Evolutionary conservation across 148 eudicot species (phyloP).

Genomic region (Chenopodium berlandieri): DNA sequence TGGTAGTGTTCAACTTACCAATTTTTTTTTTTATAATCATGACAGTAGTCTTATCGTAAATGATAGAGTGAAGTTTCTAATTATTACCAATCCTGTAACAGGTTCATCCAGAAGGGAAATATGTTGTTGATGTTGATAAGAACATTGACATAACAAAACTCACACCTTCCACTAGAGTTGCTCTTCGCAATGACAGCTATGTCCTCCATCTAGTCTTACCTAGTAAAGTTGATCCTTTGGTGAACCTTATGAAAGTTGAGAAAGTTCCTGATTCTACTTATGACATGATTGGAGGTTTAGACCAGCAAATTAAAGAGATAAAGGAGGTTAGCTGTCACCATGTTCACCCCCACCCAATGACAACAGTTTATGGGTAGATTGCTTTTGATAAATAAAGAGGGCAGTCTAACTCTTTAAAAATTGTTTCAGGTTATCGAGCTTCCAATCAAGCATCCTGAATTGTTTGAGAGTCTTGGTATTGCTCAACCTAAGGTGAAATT

Average conservation of each 20-base stretch:
- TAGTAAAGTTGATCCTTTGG: conserved; percentile 73
- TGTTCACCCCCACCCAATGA: neutral
- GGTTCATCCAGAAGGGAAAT: conserved; percentile 79
- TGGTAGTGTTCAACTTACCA: neutral
- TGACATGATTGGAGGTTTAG: conserved; percentile 78
- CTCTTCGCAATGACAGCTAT: conserved; percentile 71
- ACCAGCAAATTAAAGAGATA: conserved; percentile 81
- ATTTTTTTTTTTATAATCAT: neutral
- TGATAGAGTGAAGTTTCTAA: neutral
- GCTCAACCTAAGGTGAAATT: conserved; percentile 66
- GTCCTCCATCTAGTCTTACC: conserved; percentile 69
- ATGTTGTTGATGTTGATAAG: conserved; percentile 74
- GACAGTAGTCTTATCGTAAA: neutral
- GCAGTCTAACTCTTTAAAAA: neutral
- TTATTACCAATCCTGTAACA: conserved; percentile 21
- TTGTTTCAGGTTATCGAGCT: conserved; percentile 62
- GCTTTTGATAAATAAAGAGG: neutral
- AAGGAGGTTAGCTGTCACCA: conserved; percentile 57
- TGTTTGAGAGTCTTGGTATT: conserved; percentile 67
- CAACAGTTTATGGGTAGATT: neutral
- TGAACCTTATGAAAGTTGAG: conserved; percentile 82
- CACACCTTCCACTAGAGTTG: conserved; percentile 70
- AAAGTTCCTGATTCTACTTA: conserved; percentile 85
- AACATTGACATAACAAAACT: conserved; percentile 65
- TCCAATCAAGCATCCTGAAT: conserved; percentile 64